phyloP scores from a whole-genome alignment of 768 basidiomycete genomes.

The Russula ochroleuca region DNA sequence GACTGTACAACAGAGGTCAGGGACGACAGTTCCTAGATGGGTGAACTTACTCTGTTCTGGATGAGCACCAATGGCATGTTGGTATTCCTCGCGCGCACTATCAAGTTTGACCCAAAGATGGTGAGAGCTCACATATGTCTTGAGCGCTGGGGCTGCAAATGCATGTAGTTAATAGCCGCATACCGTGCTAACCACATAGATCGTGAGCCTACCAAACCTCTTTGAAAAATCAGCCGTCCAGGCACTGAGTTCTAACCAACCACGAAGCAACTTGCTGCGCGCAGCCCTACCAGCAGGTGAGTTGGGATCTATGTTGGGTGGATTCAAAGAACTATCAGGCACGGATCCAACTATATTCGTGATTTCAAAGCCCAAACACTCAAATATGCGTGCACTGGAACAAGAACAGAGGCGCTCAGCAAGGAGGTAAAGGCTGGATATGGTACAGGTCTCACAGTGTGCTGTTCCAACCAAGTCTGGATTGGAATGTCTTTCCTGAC shows the following conservation, averaged over 20 bases:
- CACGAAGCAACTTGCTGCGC: conserved; percentile 63
- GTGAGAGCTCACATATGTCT: conserved; percentile 38
- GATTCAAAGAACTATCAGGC: conserved; percentile 45
- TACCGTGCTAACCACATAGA: conserved; percentile 10
- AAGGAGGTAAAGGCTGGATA: neutral
- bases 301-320: conserved; percentile 50
- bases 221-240: conserved; percentile 60
- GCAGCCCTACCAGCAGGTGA: conserved; percentile 47
- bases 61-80: conserved; percentile 69
- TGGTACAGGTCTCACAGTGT: conserved; percentile 45
- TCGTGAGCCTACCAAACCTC: conserved; percentile 38
- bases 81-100: conserved; percentile 64
- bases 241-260: conserved; percentile 72
- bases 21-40: neutral
- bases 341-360: conserved; percentile 26
- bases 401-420: neutral
- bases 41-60: conserved; percentile 61
- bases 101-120: conserved; percentile 51
- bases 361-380: conserved; percentile 38
- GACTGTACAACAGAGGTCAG: conserved; percentile 39
- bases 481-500: conserved; percentile 50
- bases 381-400: conserved; percentile 42
- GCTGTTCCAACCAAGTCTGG: conserved; percentile 62
- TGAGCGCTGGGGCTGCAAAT: conserved; percentile 43
- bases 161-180: neutral